Percentiles rank a stretch among this genome's conserved stretches.
phyloP scores from a whole-genome alignment of 2,329 filamentous ascomycete genomes.

The Seiridium cupressi region DNA sequence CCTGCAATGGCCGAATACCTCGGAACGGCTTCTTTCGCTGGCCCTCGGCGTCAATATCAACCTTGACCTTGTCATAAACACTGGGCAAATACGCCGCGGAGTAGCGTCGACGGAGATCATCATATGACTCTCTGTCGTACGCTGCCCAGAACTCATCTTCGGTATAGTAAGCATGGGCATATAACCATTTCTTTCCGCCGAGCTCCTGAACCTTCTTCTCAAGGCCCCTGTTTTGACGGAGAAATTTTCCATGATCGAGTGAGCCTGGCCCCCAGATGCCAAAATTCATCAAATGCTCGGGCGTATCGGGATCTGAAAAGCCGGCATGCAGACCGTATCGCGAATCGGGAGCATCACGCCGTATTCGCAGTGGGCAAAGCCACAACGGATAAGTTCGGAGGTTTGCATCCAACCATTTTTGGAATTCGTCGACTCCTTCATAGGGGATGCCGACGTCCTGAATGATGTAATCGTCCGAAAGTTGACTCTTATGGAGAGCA shows the following conservation, averaged over 20 bases:
- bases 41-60: conserved; percentile 36
- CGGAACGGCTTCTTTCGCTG: conserved; percentile 26
- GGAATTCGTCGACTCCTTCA: conserved; percentile 39
- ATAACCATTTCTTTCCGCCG: conserved; percentile 68
- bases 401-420: conserved; percentile 43
- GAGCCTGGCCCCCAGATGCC: conserved; percentile 59
- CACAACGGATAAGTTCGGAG: conserved; percentile 53
- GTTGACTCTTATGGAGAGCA: conserved; percentile 60
- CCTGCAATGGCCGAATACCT: conserved; percentile 40
- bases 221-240: conserved; percentile 56
- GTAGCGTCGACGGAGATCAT: conserved; percentile 57
- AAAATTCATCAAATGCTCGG: conserved; percentile 54
- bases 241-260: conserved; percentile 40
- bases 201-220: conserved; percentile 58
- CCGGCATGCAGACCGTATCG: conserved; percentile 46
- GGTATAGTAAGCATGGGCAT: conserved; percentile 67
- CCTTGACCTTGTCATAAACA: conserved; percentile 67
- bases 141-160: conserved; percentile 67
- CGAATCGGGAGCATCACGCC: conserved; percentile 38
- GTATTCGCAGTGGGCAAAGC: conserved; percentile 51
- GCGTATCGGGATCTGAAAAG: conserved; percentile 36
- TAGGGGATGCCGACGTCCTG: conserved; percentile 61
- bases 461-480: conserved; percentile 59
- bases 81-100: conserved; percentile 57
- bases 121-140: conserved; percentile 61